Evolutionary conservation across 2,329 filamentous ascomycete species (phyloP), one percentile per base, ranked within the genome.

Genomic region (Colletotrichum agaves): DNA sequence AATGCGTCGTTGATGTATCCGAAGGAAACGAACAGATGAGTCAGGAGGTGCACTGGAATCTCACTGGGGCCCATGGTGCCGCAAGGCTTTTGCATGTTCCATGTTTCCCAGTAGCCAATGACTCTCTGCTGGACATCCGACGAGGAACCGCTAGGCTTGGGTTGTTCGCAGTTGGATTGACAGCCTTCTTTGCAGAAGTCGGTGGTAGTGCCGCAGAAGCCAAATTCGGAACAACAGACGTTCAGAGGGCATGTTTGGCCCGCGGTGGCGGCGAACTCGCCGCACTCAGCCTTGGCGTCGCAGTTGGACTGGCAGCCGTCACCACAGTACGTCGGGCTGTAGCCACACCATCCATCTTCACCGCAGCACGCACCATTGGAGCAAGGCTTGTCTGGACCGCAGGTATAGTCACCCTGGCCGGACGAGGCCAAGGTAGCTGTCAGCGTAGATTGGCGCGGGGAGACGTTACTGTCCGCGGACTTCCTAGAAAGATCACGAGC

Each of bases 221-320:
- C 47, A 27, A 27, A 27, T 5, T 52, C 19, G 31, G 4, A 15
- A 11, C 47, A 52, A 11, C 47, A 52, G 1, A 52, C 47, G 19
- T 52, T 52, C 4, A 52, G 31, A 6, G 47, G 47, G 31, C 21
- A 52, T 13, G 17, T 52, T 15, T 71, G 47, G 7, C 71, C 72
- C 1, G 73, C 47, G 0, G 63, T 21, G 0, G 68, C 70, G 3
- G 76, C 71, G 57, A 72, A 73, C 33, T 71, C 27, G 11, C 77
- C 77, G 55, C 77, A 80, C 49, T 77, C 75, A 1, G 77, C 73
- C 17, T 76, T 69, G 15, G 76, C 75, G 67, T 79, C 72, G 58
- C 76, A 78, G 62, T 77, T 76, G 44, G 47, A 63, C 67, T 69
- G 72, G 66, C 75, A 78, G 5, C 67, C 67, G 8, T 78, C 74